Evolutionary conservation across 1,284 basidiomycete species (phyloP).

Genomic region (Boletus calvinii): DNA sequence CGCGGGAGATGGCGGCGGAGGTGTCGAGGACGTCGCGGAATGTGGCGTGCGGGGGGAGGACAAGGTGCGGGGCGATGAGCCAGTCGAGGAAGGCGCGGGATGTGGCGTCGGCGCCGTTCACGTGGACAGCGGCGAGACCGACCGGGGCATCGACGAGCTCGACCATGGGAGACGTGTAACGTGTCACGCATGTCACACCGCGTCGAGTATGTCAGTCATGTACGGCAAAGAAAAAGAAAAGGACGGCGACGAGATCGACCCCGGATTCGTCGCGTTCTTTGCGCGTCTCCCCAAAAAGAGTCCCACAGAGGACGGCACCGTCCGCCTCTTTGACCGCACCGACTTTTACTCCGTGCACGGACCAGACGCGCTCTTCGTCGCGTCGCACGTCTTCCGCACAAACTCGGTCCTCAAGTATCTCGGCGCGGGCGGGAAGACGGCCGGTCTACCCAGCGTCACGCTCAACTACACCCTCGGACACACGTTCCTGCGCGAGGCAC

Average conservation of each 20-base stretch:
- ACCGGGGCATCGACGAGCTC: constrained; percentile 31
- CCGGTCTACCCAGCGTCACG: constrained; percentile 74
- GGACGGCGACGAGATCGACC: constrained; percentile 54
- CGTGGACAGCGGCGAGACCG: constrained; percentile 51
- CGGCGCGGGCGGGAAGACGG: constrained; percentile 55
- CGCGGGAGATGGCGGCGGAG: constrained; percentile 62
- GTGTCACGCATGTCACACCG: constrained; percentile 24
- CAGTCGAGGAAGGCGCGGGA: constrained; percentile 78
- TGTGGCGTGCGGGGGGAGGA: constrained; percentile 30
- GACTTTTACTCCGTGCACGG: constrained; percentile 92
- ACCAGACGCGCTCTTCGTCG: constrained; percentile 85
- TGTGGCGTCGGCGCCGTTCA: constrained; percentile 76
- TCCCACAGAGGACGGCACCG: constrained; percentile 61
- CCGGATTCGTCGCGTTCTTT: constrained; percentile 78
- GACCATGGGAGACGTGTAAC: constrained; percentile 18
- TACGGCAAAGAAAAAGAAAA: constrained; percentile 74
- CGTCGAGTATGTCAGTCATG: constrained; percentile 43
- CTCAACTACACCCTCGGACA: constrained; percentile 84
- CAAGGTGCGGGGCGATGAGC: constrained; percentile 63
- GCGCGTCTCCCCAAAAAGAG: constrained; percentile 63
- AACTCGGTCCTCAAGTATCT: constrained; percentile 85
- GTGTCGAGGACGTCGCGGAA: constrained; percentile 69
- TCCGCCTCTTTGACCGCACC: constrained; percentile 84
- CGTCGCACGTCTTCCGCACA: constrained; percentile 82
- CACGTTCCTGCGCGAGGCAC: constrained; percentile 83